Base-by-base conservation (phyloP, 208 protist genomes). In the Crithidia brevicula region DNA sequence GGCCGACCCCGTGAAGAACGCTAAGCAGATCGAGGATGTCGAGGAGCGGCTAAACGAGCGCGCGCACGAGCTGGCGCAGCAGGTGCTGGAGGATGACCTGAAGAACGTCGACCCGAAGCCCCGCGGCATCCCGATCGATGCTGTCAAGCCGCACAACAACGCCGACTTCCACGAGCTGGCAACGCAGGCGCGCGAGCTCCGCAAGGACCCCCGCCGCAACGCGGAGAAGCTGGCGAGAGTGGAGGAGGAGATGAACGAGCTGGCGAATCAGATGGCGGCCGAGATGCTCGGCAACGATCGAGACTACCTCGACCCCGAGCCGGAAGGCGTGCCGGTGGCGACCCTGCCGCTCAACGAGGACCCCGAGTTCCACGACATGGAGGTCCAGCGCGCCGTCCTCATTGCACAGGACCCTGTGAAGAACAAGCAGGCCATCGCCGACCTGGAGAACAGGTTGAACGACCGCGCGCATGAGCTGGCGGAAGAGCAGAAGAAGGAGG, bases 401-500 rank as follows among this genome's bases (percentile, higher is more conserved):
- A 74, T 77, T 23, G 67, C 78, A 9, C 75, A 88, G 69, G 86
- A 89, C 67, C 81, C 66, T 52, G 64, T 50, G 61, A 81, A 50
- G 61, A 89, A 80, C 62, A 74, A 62, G 28, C 67, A 65, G 22
- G 57, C 71, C 13, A 89, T 91, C 51, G 23, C 54, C 27, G 83
- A 83, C 47, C 76, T 94, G 11, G 88, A 94, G 77, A 81, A 81
- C 36, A 33, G 69, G 42, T 75, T 94, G 13, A 92, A 92, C 72
- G 79, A 85, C 52, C 86, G 83, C 46, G 85, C 85, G 3, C 72
- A 82, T 45, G 71, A 81, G 66, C 75, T 94, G 10, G 85, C 88
- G 18, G 63, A 76, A 52, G 72, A 74, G 51, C 81, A 86, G 61
- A 79, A 83, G 62, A 62, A 58, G 58, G 79, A 90, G 67, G 85